Evolutionary conservation across 768 basidiomycete species (phyloP).

Genomic region (Auriscalpium vulgare): DNA sequence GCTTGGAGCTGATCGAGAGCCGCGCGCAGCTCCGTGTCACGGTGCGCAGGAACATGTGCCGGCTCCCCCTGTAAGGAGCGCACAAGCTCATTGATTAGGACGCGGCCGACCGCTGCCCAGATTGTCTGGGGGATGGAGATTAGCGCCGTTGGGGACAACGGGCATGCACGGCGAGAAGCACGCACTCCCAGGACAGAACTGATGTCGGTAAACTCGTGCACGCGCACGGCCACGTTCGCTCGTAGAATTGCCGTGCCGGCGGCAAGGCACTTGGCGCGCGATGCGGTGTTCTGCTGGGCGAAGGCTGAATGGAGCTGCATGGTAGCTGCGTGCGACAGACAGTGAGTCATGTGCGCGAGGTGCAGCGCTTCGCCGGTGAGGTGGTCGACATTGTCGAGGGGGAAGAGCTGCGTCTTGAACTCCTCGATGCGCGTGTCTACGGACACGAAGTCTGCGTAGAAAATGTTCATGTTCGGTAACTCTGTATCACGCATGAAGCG

Average conservation of each 20-base stretch:
- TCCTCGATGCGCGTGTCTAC: conserved; percentile 24
- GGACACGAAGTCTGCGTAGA: conserved; percentile 18
- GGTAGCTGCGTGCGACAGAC: conserved; percentile 21
- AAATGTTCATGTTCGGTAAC: conserved; percentile 10
- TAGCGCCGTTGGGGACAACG: neutral
- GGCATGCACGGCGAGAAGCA: neutral
- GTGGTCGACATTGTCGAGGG: conserved; percentile 11
- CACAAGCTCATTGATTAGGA: conserved; percentile 13
- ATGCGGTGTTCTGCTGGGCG: conserved; percentile 10
- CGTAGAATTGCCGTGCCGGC: conserved; percentile 10
- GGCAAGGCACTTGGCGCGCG: conserved; percentile 12
- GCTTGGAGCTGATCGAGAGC: conserved; percentile 12
- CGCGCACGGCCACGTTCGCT: neutral
- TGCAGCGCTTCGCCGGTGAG: conserved; percentile 13
- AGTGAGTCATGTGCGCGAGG: conserved; percentile 18
- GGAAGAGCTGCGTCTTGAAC: conserved; percentile 18
- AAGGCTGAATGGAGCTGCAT: conserved; percentile 24
- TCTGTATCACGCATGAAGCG: neutral
- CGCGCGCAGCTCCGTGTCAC: conserved; percentile 5
- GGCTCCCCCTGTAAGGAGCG: conserved; percentile 7
- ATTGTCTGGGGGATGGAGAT: neutral
- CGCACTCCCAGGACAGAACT: conserved; percentile 7
- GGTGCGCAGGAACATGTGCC: neutral
- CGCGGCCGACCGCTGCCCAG: conserved; percentile 12
- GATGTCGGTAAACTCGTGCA: neutral